Conservation (phyloP, 805 yeast species). For the Debaryomyces tyrocola region DNA sequence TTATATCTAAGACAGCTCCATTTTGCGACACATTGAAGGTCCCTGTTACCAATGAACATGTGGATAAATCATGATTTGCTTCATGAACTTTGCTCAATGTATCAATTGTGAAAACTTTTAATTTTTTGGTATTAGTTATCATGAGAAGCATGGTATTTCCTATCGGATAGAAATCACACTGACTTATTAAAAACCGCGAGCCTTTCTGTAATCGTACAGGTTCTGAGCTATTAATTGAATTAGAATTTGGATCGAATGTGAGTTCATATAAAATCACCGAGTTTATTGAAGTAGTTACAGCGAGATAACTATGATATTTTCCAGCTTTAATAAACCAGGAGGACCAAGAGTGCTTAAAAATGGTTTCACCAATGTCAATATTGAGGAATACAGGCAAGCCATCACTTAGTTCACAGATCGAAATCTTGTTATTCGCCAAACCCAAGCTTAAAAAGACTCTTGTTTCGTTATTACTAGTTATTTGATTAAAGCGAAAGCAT, state of each 20-base stretch:
- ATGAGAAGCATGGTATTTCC: background rate
- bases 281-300: conserved; percentile 4
- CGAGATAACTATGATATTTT: conserved; percentile 1
- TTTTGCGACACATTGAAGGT: background rate
- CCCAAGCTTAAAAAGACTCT: conserved; percentile 4
- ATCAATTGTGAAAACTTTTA: conserved; percentile 2
- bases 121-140: background rate
- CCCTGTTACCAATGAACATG: background rate
- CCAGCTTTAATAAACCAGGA: conserved; percentile 5
- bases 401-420: background rate
- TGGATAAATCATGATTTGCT: background rate
- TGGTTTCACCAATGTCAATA: background rate
- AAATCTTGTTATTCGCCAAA: background rate
- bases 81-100: background rate
- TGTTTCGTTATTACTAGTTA: background rate
- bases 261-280: conserved; percentile 1
- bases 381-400: background rate
- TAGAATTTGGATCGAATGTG: background rate
- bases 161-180: conserved; percentile 1
- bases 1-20: conserved; percentile 5
- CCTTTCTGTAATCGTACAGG: background rate
- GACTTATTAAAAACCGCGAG: conserved; percentile 8
- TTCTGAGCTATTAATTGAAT: background rate
- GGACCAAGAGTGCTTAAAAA: conserved; percentile 14
- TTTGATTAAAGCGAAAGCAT: conserved; percentile 24